Evolutionary conservation across 2,329 filamentous ascomycete species (phyloP), one percentile per base, ranked within the genome.

Genomic region (Pseudocercospora fuligena): DNA sequence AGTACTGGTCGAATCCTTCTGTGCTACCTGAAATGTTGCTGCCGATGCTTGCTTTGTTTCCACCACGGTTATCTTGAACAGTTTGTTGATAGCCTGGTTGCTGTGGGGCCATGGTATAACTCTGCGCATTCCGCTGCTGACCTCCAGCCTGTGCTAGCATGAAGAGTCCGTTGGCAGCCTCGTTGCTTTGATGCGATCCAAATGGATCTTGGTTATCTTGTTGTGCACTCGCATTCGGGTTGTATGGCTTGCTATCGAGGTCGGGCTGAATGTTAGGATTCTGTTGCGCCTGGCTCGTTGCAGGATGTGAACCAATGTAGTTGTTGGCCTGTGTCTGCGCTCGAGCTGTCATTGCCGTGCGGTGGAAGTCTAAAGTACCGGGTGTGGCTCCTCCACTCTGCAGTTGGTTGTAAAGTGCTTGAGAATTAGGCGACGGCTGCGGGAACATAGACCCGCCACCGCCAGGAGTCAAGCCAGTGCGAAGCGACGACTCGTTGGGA

Each of bases 401-500:
- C 43, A 95, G 82, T 72, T 91, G 90, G 68, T 90, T 90, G 80
- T 94, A 92, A 6, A 97, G 82, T 60, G 91, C 91, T 82, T 93
- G 90, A 0, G 92, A 92, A 78, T 92, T 96, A 4, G 93, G 94
- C 78, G 92, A 97, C 2, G 93, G 91, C 63, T 91, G 92, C 64
- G 94, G 93, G 83, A 98, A 98, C 93, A 98, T 98, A 73, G 94
- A 97, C 74, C 94, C 94, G 78, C 94, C 93, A 72, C 94, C 94
- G 67, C 95, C 95, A 58, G 95, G 95, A 61, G 95, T 98, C 72
- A 98, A 82, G 64, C 95, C 95, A 67, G 93, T 95, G 67, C 95
- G 87, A 61, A 98, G 83, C 2, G 93, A 96, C 7, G 94, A 98
- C 81, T 99, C 95, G 87, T 97, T 97, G 0, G 94, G 94, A 3